Evolutionary conservation across 2,329 filamentous ascomycete species (phyloP).

Genomic region (Colletotrichum liaoningense): DNA sequence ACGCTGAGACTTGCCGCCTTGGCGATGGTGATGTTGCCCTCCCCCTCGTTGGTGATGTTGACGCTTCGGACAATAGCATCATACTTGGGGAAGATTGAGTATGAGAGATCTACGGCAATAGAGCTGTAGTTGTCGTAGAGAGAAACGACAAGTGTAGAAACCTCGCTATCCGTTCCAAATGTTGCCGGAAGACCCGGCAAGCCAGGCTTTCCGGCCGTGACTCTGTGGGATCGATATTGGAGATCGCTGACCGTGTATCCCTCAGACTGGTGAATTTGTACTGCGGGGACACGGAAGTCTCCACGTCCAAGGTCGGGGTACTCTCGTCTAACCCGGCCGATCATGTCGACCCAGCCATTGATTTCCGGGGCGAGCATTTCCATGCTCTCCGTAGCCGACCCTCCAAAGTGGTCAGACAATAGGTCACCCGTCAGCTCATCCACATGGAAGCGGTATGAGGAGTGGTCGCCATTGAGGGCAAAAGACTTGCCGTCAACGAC

Average conservation of each 20-base stretch:
- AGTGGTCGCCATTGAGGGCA: conserved; percentile 64
- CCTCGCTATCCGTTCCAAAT: conserved; percentile 65
- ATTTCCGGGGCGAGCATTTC: conserved; percentile 46
- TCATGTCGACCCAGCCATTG: conserved; percentile 64
- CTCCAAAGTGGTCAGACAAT: conserved; percentile 71
- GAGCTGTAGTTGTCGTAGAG: conserved; percentile 69
- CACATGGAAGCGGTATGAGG: conserved; percentile 74
- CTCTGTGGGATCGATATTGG: conserved; percentile 66
- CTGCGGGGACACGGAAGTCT: conserved; percentile 71
- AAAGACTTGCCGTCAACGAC: conserved; percentile 66
- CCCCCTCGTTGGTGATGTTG: conserved; percentile 69
- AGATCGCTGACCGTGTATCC: conserved; percentile 71
- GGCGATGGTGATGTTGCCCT: conserved; percentile 63
- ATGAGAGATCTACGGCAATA: conserved; percentile 68
- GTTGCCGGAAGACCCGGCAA: conserved; percentile 69
- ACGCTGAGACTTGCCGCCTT: conserved; percentile 70
- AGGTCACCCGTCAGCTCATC: conserved; percentile 67
- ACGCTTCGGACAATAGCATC: conserved; percentile 73
- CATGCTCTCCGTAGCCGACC: conserved; percentile 60
- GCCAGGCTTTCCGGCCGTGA: conserved; percentile 66
- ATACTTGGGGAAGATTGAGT: conserved; percentile 72
- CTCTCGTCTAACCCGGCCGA: conserved; percentile 65
- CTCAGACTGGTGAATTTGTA: conserved; percentile 68
- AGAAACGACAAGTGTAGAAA: conserved; percentile 68
- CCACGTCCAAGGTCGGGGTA: conserved; percentile 74